Evolutionary conservation across 768 basidiomycete species (phyloP), one percentile per base, ranked within the genome.

Genomic region (Termitomyces sp.): DNA sequence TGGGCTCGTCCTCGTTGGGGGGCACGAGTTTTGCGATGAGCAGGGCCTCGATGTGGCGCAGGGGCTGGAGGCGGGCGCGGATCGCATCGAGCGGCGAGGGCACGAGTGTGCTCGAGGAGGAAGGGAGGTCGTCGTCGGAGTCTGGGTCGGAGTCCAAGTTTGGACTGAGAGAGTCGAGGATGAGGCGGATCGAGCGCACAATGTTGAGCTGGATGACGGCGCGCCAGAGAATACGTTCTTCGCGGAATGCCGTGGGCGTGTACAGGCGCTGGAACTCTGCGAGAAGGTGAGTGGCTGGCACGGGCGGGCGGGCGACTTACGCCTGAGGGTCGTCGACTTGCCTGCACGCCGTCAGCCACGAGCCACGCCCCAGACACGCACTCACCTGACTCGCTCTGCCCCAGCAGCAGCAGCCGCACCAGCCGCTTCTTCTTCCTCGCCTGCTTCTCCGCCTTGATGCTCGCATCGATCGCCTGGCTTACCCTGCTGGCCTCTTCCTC

Each of bases 151-250:
- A 50, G 30, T 45, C 55, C 43, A 60, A 58, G 30, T 52, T 56
- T 16, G 18, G 44, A 24, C 10, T 1, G 32, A 73, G 68, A 11
- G 85, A 75, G 45, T 88, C 87, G 54, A 92, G 79, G 56, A 92
- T 90, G 30, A 80, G 79, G 53, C 86, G 86, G 53, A 92, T 74
- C 13, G 89, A 90, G 50, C 88, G 86, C 35, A 90, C 84, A 60
- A 93, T 77, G 68, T 92, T 92, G 63, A 92, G 80, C 65, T 92
- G 91, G 57, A 93, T 90, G 47, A 93, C 83, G 0, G 86, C 82
- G 16, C 90, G 82, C 90, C 90, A 93, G n/a, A 87, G 79, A 16
- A 88, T 78, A 24, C 87, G 83, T 63, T 93, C 91, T 55, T 84
- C 80, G 20, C 82, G 83, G 66, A 91, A 92, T 0, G 86, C 85